phyloP scores from a whole-genome alignment of 768 basidiomycete genomes.

The Lactarius trivialis region DNA sequence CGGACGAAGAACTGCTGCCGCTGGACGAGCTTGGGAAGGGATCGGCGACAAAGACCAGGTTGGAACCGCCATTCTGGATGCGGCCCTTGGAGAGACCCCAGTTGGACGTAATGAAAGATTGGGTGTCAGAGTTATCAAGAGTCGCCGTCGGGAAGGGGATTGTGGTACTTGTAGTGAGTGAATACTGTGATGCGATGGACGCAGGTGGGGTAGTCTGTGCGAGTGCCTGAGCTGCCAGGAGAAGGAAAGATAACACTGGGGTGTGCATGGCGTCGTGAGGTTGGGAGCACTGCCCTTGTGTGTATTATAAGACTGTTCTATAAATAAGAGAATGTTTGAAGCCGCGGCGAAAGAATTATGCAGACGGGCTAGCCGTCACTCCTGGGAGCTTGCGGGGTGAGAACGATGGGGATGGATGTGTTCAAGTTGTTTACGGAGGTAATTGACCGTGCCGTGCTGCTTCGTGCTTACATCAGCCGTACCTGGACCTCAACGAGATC shows the following conservation, averaged over 20 bases:
- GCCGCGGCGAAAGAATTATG: not conserved
- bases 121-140: conserved; percentile 42
- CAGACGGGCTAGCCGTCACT: conserved; percentile 1
- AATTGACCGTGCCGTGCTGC: too few species aligned
- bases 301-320: not conserved
- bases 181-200: conserved; percentile 43
- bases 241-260: not conserved
- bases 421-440: too few species aligned
- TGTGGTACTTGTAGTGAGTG: conserved; percentile 52
- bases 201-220: conserved; percentile 7
- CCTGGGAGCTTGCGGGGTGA: not conserved
- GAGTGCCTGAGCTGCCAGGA: conserved; percentile 3
- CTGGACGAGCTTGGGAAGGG: conserved; percentile 51
- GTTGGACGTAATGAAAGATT: conserved; percentile 42
- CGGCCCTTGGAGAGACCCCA: conserved; percentile 59
- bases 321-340: not conserved
- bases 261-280: not conserved
- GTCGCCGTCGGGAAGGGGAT: conserved; percentile 63
- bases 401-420: too few species aligned
- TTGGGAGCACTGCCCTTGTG: not conserved
- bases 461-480: too few species aligned
- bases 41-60: conserved; percentile 59
- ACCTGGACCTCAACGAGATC: too few species aligned
- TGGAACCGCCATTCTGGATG: conserved; percentile 49
- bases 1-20: conserved; percentile 26